Percentiles rank a stretch among this genome's conserved stretches.
Evolutionary conservation across 768 basidiomycete genomes (phyloP).

Genomic region (Wakefieldia striispora): DNA sequence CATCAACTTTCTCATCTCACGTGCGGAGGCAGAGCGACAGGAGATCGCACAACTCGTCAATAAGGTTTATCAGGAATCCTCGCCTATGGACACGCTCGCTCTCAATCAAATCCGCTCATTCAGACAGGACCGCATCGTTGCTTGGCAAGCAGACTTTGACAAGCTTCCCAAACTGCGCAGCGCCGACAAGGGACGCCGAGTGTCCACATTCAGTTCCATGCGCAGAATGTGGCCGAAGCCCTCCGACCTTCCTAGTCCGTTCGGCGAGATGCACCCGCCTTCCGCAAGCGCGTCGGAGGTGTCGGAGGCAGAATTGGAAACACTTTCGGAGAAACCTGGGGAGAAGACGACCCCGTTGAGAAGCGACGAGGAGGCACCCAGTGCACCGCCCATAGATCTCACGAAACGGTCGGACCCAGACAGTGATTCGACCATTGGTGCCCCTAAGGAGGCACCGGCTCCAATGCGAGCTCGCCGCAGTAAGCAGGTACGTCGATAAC

Average conservation of each 20-base stretch:
- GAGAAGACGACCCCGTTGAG: constrained; percentile 16
- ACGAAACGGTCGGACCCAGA: constrained; percentile 59
- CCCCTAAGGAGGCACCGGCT: constrained; percentile 31
- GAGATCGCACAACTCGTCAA: constrained; percentile 76
- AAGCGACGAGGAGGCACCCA: constrained; percentile 17
- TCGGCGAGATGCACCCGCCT: constrained; percentile 53
- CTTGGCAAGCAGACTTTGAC: constrained; percentile 95
- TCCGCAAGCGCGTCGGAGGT: constrained; percentile 69
- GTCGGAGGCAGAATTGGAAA: constrained; percentile 58
- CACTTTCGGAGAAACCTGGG: constrained; percentile 20
- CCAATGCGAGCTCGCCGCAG: constrained; percentile 14
- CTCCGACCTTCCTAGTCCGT: constrained; percentile 51
- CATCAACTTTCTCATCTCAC: constrained; percentile 62
- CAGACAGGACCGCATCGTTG: constrained; percentile 90
- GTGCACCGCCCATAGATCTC: constrained; percentile 7
- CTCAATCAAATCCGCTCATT: constrained; percentile 83
- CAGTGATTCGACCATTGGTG: constrained; percentile 85
- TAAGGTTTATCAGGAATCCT: constrained; percentile 74
- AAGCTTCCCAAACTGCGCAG: constrained; percentile 73
- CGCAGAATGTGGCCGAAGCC: constrained; percentile 70
- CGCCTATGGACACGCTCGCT: constrained; percentile 81
- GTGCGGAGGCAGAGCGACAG: constrained; percentile 72
- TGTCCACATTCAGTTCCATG: constrained; percentile 67
- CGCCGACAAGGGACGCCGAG: constrained; percentile 50
- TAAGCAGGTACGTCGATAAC: constrained; percentile 27